Percentiles rank a stretch among this genome's conserved stretches.
These are phyloP conservation scores for Calocera viscosa DNA, from an alignment of 768 basidiomycete species.

Conservation along the genomic window DNA sequence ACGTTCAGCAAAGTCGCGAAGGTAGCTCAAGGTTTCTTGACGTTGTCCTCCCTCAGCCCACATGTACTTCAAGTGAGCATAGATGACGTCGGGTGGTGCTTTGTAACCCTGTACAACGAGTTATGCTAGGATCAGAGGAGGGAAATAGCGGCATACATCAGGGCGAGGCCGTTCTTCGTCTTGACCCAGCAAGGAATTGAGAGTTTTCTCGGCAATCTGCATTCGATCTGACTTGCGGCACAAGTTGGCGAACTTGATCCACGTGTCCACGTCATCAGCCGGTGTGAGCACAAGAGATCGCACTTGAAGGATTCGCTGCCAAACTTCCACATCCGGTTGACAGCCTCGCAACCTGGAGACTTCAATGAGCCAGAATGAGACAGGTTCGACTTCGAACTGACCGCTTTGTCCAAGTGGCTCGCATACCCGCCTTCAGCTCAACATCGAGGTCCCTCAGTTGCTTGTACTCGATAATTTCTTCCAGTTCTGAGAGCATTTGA, in stretches of 20 bases:
- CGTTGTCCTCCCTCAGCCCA: constrained; percentile 71
- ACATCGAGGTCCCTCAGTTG: constrained; percentile 77
- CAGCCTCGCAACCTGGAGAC: constrained; percentile 76
- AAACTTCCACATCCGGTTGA: constrained; percentile 96
- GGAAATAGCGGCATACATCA: constrained; percentile 11
- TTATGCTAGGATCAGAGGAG: not conserved
- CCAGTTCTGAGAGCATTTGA: constrained; percentile 95
- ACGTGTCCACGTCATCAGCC: constrained; percentile 89
- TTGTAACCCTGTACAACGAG: constrained; percentile 30
- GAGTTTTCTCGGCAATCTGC: constrained; percentile 90
- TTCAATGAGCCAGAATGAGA: not conserved
- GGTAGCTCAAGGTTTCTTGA: constrained; percentile 66
- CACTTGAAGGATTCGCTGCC: constrained; percentile 95
- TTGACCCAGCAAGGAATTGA: constrained; percentile 76
- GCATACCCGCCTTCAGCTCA: constrained; percentile 78
- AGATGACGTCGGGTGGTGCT: constrained; percentile 91
- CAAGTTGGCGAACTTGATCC: constrained; percentile 97
- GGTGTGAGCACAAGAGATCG: constrained; percentile 86
- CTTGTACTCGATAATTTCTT: constrained; percentile 95
- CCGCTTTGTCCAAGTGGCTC: constrained; percentile 97
- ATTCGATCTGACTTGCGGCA: constrained; percentile 93
- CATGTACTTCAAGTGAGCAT: constrained; percentile 88
- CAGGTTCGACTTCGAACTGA: constrained; percentile 26
- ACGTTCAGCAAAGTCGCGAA: constrained; percentile 68
- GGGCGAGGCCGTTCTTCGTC: constrained; percentile 31